phyloP scores from a whole-genome alignment of 495 filamentous ascomycete genomes.

The Achaetomiella virescens region DNA sequence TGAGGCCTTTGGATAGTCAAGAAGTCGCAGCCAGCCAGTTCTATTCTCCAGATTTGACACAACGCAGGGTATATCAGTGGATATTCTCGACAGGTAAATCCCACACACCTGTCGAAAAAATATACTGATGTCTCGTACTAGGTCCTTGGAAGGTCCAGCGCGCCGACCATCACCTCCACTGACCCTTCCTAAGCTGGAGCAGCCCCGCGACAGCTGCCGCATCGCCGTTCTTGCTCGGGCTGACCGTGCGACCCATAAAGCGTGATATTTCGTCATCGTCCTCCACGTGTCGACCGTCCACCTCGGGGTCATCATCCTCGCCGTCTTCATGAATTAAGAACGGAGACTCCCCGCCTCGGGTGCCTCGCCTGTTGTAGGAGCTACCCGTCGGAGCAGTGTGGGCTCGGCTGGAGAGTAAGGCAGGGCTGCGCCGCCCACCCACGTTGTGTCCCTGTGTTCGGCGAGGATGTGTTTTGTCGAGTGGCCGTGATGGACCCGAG shows the following conservation, averaged over 20 bases:
- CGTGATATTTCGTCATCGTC: conserved; percentile 52
- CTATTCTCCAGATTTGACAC: too few relatives aligned
- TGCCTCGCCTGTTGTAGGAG: neutral
- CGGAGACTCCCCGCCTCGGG: conserved; percentile 8
- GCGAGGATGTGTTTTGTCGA: conserved; percentile 15
- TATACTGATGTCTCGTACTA: neutral
- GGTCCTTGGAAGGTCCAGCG: neutral
- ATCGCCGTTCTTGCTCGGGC: conserved; percentile 58
- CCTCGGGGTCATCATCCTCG: neutral
- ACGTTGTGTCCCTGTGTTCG: conserved; percentile 24
- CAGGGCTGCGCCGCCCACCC: conserved; percentile 20
- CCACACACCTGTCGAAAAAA: too few relatives aligned
- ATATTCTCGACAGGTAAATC: too few relatives aligned
- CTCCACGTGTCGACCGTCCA: neutral
- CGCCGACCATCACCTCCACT: conserved; percentile 38
- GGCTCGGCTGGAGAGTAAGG: conserved; percentile 26
- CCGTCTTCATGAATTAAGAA: conserved; percentile 35
- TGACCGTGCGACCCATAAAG: conserved; percentile 58
- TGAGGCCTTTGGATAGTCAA: too few relatives aligned
- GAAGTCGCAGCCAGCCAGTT: too few relatives aligned
- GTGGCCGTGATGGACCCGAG: neutral
- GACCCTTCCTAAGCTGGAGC: conserved; percentile 59
- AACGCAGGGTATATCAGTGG: too few relatives aligned
- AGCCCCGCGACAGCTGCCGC: conserved; percentile 74
- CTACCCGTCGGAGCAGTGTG: conserved; percentile 28